A percentile compares a stretch with the other conserved stretches of the same genome.
Evolutionary conservation across 805 yeast species (phyloP).

Genomic region (Yamadazyma paraphyllophila): DNA sequence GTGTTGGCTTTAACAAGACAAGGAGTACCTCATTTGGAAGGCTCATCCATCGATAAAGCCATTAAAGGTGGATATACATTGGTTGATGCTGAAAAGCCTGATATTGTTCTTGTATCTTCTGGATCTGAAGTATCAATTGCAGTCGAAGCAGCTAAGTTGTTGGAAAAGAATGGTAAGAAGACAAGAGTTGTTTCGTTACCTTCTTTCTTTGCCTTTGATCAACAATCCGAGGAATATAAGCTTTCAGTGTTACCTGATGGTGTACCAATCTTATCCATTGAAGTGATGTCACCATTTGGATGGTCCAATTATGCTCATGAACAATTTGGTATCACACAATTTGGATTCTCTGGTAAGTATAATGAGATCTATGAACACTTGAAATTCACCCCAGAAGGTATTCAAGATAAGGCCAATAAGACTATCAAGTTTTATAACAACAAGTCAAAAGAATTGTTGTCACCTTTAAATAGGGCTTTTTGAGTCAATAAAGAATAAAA

Average conservation of each 20-base stretch:
- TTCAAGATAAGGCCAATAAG: conserved; percentile 80
- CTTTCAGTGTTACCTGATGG: conserved; percentile 91
- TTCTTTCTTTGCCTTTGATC: conserved; percentile 86
- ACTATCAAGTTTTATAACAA: conserved; percentile 67
- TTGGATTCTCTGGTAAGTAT: conserved; percentile 96
- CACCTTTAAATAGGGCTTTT: conserved; percentile 81
- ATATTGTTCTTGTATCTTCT: conserved; percentile 77
- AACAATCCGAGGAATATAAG: conserved; percentile 77
- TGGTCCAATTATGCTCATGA: conserved; percentile 96
- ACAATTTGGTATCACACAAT: conserved; percentile 92
- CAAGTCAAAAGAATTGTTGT: conserved; percentile 62
- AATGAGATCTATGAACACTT: conserved; percentile 77
- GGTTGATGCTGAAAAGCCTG: conserved; percentile 52
- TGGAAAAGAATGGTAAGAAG: conserved; percentile 64
- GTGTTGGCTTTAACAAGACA: conserved; percentile 81
- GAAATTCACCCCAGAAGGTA: conserved; percentile 90
- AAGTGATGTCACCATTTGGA: conserved; percentile 86
- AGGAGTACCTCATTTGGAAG: conserved; percentile 89
- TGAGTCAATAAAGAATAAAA: conserved; percentile 21
- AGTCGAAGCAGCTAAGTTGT: conserved; percentile 76
- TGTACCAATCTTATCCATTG: conserved; percentile 88
- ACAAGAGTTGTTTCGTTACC: conserved; percentile 90
- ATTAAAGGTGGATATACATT: conserved; percentile 91
- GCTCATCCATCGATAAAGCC: conserved; percentile 89
- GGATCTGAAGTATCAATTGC: conserved; percentile 92